phyloP scores from a whole-genome alignment of 495 filamentous ascomycete genomes.

The Haplographium delicatum region DNA sequence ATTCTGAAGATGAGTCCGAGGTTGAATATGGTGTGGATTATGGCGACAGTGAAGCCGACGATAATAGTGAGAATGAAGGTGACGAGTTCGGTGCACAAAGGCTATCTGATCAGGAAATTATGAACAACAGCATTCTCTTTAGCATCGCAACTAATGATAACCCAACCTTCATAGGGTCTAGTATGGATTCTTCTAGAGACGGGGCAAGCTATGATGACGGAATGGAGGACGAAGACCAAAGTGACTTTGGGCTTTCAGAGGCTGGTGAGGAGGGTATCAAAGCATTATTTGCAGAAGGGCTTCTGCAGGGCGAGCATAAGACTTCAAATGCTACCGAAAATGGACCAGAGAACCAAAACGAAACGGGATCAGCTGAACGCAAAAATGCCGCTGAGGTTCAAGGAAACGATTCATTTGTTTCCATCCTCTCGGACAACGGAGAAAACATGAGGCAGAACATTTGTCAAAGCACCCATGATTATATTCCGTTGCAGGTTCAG shows the following conservation, averaged over 20 bases:
- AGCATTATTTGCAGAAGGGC: constrained; percentile 12
- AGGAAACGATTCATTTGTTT: neutral
- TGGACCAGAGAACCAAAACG: neutral
- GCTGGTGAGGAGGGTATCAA: constrained; percentile 19
- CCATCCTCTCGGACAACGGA: neutral
- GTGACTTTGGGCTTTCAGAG: constrained; percentile 22
- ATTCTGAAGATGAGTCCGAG: constrained; percentile 13
- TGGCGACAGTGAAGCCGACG: too few relatives aligned
- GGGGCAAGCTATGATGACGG: neutral
- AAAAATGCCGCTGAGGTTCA: neutral
- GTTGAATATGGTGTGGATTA: constrained; percentile 5
- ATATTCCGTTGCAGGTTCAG: neutral
- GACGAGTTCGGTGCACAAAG: neutral
- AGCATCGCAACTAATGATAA: constrained; percentile 5
- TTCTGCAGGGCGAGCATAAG: neutral
- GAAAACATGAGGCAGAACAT: neutral
- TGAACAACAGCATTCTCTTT: constrained; percentile 1
- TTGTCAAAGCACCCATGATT: neutral
- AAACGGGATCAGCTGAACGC: neutral
- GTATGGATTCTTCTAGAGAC: neutral
- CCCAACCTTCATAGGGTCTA: neutral
- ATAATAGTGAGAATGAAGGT: constrained; percentile 5
- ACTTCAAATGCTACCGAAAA: neutral
- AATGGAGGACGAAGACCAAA: constrained; percentile 16
- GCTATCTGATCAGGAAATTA: constrained; percentile 22